Evolutionary conservation across 2,329 filamentous ascomycete species (phyloP).

Genomic region (Trichophyton verrucosum): DNA sequence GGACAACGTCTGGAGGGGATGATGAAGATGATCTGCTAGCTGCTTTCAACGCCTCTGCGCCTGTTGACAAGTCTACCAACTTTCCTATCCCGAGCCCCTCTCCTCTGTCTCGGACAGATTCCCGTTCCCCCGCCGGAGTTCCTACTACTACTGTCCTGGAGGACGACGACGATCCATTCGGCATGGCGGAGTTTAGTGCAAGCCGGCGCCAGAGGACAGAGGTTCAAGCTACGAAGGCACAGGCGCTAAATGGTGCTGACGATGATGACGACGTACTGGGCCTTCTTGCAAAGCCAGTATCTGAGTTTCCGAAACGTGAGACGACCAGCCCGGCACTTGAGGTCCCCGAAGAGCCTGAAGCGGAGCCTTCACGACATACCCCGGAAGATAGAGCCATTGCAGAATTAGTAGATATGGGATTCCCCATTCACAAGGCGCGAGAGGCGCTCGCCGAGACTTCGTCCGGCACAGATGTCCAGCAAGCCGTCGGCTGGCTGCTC

Average conservation of each 20-base stretch:
- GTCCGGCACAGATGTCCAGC: slow-evolving; percentile 10
- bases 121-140: slow-evolving; percentile 6
- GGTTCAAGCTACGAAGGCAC: slow-evolving; percentile 21
- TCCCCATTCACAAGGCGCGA: slow-evolving; percentile 65
- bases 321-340: slow-evolving; percentile 16
- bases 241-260: slow-evolving; percentile 24
- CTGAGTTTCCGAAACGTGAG: slow-evolving; percentile 30
- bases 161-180: slow-evolving; percentile 79
- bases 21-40: slow-evolving; percentile 49
- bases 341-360: slow-evolving; percentile 7
- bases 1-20: slow-evolving; percentile 11
- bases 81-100: slow-evolving; percentile 39
- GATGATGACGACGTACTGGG: slow-evolving; percentile 54
- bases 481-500: slow-evolving; percentile 56
- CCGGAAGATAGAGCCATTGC: slow-evolving; percentile 68
- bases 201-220: slow-evolving; percentile 33
- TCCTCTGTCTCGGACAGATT: slow-evolving; percentile 15
- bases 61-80: slow-evolving; percentile 48
- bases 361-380: slow-evolving; percentile 18
- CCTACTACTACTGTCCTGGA: slow-evolving; percentile 6
- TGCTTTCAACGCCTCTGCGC: slow-evolving; percentile 47
- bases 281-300: slow-evolving; percentile 47
- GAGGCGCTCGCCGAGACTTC: slow-evolving; percentile 7
- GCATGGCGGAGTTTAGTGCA: slow-evolving; percentile 48
- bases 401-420: slow-evolving; percentile 90